Conservation (phyloP, 331 rosid genomes). For the Ulmus americana region DNA sequence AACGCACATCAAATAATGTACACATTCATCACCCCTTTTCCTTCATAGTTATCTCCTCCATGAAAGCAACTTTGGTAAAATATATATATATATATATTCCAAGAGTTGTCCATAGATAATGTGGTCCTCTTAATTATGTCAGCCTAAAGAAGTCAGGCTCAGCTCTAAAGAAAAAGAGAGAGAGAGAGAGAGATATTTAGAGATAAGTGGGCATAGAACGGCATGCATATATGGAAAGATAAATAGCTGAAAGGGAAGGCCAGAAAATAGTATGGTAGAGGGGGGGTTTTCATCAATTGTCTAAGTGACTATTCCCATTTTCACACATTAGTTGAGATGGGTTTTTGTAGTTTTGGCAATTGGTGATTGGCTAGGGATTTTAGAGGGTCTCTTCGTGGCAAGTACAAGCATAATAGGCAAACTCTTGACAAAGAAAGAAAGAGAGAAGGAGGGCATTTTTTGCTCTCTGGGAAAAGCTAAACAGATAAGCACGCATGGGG, state of each 20-base stretch:
- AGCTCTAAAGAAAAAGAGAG: conserved; percentile 2
- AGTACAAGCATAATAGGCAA: conserved; percentile 46
- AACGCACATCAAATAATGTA: conserved; percentile 29
- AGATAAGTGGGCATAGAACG: conserved; percentile 40
- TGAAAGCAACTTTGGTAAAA: conserved; percentile 71
- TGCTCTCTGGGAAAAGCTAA: conserved; percentile 24
- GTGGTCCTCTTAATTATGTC: conserved; percentile 73
- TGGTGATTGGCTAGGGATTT: conserved; percentile 52
- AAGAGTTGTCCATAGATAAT: conserved; percentile 28
- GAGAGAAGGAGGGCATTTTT: neutral
- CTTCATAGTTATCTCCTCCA: conserved; percentile 55
- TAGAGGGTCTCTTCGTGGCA: conserved; percentile 39
- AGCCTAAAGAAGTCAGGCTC: conserved; percentile 23
- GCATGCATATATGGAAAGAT: conserved; percentile 78
- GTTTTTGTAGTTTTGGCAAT: conserved; percentile 28
- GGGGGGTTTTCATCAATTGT: conserved; percentile 45
- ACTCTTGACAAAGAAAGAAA: conserved; percentile 11
- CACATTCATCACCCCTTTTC: conserved; percentile 35
- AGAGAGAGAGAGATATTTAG: conserved; percentile 11
- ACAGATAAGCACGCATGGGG: conserved; percentile 79
- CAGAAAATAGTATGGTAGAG: neutral
- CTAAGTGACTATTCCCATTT: conserved; percentile 46
- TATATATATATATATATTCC: neutral
- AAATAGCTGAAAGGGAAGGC: neutral
- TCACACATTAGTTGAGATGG: conserved; percentile 25